A percentile compares a stretch with the other conserved stretches of the same genome.
Conservation (phyloP, 2,329 filamentous ascomycete genomes). For the Pseudogymnoascus sp. region DNA sequence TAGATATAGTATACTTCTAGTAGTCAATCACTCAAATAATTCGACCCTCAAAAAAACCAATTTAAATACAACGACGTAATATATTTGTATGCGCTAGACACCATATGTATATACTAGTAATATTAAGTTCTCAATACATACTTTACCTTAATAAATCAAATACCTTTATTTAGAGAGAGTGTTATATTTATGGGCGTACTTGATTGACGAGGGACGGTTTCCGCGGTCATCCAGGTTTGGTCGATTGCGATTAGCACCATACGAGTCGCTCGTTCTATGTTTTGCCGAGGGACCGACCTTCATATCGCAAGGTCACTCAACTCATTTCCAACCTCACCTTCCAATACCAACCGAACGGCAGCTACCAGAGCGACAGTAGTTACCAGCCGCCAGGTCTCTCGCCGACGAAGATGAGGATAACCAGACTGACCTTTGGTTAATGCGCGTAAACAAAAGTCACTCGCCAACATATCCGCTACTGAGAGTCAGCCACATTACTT, state of each 20-base stretch:
- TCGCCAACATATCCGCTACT: neutral
- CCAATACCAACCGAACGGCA: neutral
- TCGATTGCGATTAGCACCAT: neutral
- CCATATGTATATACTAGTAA: neutral
- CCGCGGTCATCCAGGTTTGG: neutral
- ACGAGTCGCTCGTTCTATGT: neutral
- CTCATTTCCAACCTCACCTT: neutral
- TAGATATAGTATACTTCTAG: neutral
- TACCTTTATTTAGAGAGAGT: neutral
- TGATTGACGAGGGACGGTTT: neutral
- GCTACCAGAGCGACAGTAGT: neutral
- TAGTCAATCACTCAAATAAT: neutral
- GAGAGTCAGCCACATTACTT: neutral
- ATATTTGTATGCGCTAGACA: neutral
- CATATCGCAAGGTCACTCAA: neutral
- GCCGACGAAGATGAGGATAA: neutral
- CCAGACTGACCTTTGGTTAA: slow-evolving; percentile 1
- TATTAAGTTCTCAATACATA: neutral
- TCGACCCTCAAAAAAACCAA: neutral
- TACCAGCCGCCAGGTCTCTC: neutral
- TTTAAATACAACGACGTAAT: neutral
- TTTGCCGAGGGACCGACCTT: slow-evolving; percentile 4
- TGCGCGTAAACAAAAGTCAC: neutral
- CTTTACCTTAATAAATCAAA: neutral
- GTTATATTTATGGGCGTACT: neutral